Evolutionary conservation across 139 green algal genomes (phyloP), one percentile per base, ranked within the genome.

Genomic region (Diplosphaera chodatii): DNA sequence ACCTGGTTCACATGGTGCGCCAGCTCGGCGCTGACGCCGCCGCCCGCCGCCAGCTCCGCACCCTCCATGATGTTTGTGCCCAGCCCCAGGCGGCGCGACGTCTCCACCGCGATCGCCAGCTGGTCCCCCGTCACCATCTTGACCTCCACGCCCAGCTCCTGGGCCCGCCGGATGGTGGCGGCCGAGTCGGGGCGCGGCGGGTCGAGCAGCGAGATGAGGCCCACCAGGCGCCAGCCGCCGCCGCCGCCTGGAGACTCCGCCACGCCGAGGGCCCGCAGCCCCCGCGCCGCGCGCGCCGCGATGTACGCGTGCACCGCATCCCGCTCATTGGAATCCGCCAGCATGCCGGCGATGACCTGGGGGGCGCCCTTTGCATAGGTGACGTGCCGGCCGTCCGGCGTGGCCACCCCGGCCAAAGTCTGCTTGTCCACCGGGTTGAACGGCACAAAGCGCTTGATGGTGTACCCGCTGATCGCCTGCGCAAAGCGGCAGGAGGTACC

Each of bases 181-280:
- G 59, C 66, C 23, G 78, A 75, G 63, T 83, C 89, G 21, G 83
- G 70, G 1, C 90, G 71, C 3, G 90, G 90, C 4, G 91, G 91
- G 82, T 96, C 91, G 29, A 96, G 86, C 66, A 96, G 75, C 20
- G 80, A 86, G 64, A 93, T 78, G 20, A 96, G 82, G 18, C 91
- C 91, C 37, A 82, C 75, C 68, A 86, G 71, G 25, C 67, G 6
- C 77, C 77, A 86, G 25, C 32, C 69, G 32, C 32, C 33, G 4
- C 72, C 71, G 18, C 62, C 77, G 41, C 80, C 74, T 1, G 55
- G 6, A 8, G 71, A 79, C 5, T 72, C 27, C 29, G 81, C 74
- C 8, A 86, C 81, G 0, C 64, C 77, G 21, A 86, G 71, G 2
- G 70, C 70, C 8, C 81, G 64, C 62, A 82, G 63, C 25, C 81